Percentiles rank a stretch among this genome's conserved stretches.
Evolutionary conservation across 2,329 filamentous ascomycete species (phyloP).

Genomic region (Sporothrix globosa): DNA sequence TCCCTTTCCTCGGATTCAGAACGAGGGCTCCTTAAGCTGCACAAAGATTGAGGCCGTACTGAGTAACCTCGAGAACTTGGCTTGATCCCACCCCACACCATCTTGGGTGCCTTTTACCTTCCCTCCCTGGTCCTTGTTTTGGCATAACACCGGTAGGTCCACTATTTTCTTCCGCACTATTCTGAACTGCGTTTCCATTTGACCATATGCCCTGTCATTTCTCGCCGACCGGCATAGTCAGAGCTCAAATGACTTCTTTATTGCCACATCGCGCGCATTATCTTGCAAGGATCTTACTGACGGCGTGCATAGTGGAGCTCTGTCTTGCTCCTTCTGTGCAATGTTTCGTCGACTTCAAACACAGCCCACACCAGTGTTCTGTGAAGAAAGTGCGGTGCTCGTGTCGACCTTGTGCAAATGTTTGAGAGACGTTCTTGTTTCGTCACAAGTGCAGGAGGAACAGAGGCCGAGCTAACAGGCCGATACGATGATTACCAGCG

Average conservation of each 20-base stretch:
- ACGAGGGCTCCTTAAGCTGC: conserved; percentile 18
- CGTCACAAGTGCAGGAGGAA: neutral
- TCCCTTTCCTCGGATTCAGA: conserved; percentile 16
- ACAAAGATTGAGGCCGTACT: conserved; percentile 18
- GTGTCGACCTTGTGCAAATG: neutral
- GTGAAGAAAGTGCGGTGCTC: no score
- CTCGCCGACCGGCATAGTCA: conserved; percentile 2
- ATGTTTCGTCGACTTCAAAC: neutral
- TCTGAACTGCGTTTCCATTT: conserved; percentile 9
- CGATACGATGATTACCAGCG: conserved; percentile 3
- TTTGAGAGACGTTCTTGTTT: neutral
- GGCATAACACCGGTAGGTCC: conserved; percentile 22
- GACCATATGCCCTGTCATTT: neutral
- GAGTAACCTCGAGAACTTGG: neutral
- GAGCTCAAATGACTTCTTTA: neutral
- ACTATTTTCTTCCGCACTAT: conserved; percentile 12
- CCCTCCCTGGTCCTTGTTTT: conserved; percentile 28
- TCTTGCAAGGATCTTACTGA: conserved; percentile 22
- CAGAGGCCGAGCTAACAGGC: neutral
- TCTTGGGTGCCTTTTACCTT: neutral
- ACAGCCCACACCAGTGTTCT: no score
- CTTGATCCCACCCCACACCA: conserved; percentile 30
- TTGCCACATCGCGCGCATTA: conserved; percentile 21
- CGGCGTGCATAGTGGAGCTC: conserved; percentile 29
- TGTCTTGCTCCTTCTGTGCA: neutral